Percentiles rank a stretch among this genome's conserved stretches.
These are phyloP conservation scores for Myriangium duriaei DNA, from an alignment of 2,329 filamentous ascomycete species.

Conservation along the genomic window DNA sequence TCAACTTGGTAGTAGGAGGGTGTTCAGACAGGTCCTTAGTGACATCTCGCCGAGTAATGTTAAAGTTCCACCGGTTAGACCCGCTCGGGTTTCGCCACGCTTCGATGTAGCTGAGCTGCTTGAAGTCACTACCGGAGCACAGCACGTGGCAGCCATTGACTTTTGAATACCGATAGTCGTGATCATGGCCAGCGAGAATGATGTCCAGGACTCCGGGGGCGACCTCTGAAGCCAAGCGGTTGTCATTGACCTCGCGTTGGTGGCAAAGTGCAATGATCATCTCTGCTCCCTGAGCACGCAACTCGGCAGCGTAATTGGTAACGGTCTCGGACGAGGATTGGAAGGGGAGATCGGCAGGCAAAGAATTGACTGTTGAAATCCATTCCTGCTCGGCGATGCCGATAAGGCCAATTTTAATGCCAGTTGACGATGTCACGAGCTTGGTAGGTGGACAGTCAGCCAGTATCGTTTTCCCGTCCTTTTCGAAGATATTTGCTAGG, in stretches of 20 bases:
- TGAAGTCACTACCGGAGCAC: slow-evolving; percentile 84
- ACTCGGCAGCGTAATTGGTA: slow-evolving; percentile 56
- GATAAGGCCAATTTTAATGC: slow-evolving; percentile 74
- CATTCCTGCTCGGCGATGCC: slow-evolving; percentile 80
- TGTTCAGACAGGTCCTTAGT: slow-evolving; percentile 57
- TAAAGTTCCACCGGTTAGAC: slow-evolving; percentile 57
- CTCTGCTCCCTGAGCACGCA: slow-evolving; percentile 67
- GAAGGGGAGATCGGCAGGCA: slow-evolving; percentile 74
- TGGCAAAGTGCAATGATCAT: slow-evolving; percentile 75
- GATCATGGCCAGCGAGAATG: slow-evolving; percentile 79
- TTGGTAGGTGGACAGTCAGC: slow-evolving; percentile 63
- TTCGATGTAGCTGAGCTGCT: slow-evolving; percentile 81
- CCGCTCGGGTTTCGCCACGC: slow-evolving; percentile 45
- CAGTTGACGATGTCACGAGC: slow-evolving; percentile 69
- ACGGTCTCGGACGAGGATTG: slow-evolving; percentile 66
- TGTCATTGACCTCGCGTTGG: slow-evolving; percentile 78
- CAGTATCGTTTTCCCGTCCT: slow-evolving; percentile 62
- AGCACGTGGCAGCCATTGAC: slow-evolving; percentile 73
- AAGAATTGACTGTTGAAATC: slow-evolving; percentile 74
- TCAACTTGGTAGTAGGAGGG: slow-evolving; percentile 45
- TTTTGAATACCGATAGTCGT: slow-evolving; percentile 68
- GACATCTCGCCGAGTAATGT: slow-evolving; percentile 63
- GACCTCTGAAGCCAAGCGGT: slow-evolving; percentile 64
- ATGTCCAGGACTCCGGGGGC: slow-evolving; percentile 66
- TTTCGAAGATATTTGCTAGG: slow-evolving; percentile 73